Evolutionary conservation across 2,329 filamentous ascomycete species (phyloP), one percentile per base, ranked within the genome.

Genomic region (Sporothrix luriei): DNA sequence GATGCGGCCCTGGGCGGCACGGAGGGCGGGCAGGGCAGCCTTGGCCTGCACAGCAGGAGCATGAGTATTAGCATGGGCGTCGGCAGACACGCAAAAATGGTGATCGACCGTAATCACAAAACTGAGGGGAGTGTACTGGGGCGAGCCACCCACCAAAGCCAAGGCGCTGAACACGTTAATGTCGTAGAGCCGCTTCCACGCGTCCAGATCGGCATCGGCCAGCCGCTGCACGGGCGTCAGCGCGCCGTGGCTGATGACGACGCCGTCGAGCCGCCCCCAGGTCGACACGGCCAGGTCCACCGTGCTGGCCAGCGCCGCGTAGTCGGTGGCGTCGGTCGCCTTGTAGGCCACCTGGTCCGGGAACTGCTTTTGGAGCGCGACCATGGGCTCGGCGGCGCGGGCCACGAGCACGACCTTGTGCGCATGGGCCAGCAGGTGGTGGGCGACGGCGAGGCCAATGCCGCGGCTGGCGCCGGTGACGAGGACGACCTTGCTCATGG

Each of bases 191-290:
- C 81, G 79, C 75, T 88, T 90, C 92, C 94, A 97, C 71, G 91
- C 89, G 49, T 91, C 88, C 0, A 88, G 76, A n/a, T 87, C 85
- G 19, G 85, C 84, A 69, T 94, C 86, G 3, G 82, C 87, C 57
- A 98, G 81, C 70, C 86, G 87, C 66, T 87, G 87, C 54, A 96
- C 89, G 0, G 93, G 91, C n/a, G 88, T 85, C 57, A 99, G 80
- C 0, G 88, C 83, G 24, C 93, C 94, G 77, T 99, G 95, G 78
- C 98, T 98, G 72, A 98, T 82, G 14, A 99, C 87, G 57, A 99
- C 78, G 1, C 89, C 91, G 77, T 99, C 93, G 4, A 99, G 80
- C 64, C 82, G 83, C 11, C 89, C 90, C 78, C 92, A 98, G 0
- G 85, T 81, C 38, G 85, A 80, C 13, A 91, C 76, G 0, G 93